Evolutionary conservation across 495 filamentous ascomycete species (phyloP).

Genomic region (Elaphomyces granulatus): DNA sequence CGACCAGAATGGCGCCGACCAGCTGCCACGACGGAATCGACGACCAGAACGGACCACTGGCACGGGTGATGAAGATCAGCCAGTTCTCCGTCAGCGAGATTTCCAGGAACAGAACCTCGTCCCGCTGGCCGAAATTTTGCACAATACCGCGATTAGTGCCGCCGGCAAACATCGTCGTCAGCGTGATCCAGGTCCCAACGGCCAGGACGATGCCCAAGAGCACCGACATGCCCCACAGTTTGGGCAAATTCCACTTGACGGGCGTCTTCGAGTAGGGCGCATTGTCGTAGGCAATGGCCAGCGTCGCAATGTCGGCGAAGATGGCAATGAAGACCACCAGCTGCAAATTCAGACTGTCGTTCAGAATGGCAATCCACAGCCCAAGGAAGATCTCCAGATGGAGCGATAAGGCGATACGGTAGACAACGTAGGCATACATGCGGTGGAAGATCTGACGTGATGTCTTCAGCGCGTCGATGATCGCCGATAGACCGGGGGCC

Average conservation of each 20-base stretch:
- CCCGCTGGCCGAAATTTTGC: constrained; percentile 69
- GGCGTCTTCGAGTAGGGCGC: constrained; percentile 74
- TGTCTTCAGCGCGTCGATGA: constrained; percentile 86
- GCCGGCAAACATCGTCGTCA: constrained; percentile 59
- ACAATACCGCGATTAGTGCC: constrained; percentile 63
- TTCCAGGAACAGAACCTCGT: constrained; percentile 76
- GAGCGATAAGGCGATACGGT: constrained; percentile 85
- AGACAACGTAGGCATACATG: constrained; percentile 94
- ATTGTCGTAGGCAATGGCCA: constrained; percentile 89
- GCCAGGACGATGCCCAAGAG: constrained; percentile 70
- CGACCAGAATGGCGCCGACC: constrained; percentile 54
- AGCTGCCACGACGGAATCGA: constrained; percentile 75
- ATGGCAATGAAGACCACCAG: constrained; percentile 88
- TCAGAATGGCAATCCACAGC: constrained; percentile 77
- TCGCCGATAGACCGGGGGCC: constrained; percentile 78
- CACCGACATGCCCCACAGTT: constrained; percentile 83
- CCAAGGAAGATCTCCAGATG: constrained; percentile 84
- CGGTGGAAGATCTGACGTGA: constrained; percentile 94
- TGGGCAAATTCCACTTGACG: constrained; percentile 89
- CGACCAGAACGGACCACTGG: constrained; percentile 75
- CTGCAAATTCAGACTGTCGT: constrained; percentile 69
- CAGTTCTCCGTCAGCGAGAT: constrained; percentile 89
- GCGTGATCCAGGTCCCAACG: constrained; percentile 68
- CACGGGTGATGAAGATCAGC: constrained; percentile 92
- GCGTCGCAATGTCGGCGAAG: constrained; percentile 84